These are phyloP conservation scores for Geosiphon pyriformis DNA, from an alignment of 192 early-diverging fungal genomes.

Conservation along the genomic window DNA sequence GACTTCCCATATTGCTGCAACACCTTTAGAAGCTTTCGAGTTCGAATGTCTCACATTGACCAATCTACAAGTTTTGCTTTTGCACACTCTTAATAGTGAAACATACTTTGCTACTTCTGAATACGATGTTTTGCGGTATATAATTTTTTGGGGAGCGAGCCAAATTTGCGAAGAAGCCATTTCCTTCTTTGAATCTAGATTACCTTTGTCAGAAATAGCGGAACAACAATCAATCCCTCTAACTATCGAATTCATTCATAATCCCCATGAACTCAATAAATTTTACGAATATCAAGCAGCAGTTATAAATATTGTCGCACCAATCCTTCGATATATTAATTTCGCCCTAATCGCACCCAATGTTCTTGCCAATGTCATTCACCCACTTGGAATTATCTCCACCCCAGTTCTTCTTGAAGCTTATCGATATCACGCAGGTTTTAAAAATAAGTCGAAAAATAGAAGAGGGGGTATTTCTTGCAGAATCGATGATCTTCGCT, in stretches of 20 bases:
- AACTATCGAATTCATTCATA: not conserved
- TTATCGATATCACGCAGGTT: not conserved
- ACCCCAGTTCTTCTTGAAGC: not conserved
- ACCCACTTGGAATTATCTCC: constrained; percentile 1
- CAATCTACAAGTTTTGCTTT: not conserved
- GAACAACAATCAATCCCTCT: not conserved
- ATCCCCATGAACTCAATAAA: not conserved
- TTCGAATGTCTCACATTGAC: not conserved
- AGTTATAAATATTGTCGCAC: not conserved
- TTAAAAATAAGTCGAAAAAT: not conserved
- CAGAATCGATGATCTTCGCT: not conserved
- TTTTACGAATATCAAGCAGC: not conserved
- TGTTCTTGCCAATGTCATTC: not conserved
- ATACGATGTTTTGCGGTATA: constrained; percentile 14
- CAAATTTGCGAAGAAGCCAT: not conserved
- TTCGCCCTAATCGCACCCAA: not conserved
- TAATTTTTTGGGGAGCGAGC: not conserved
- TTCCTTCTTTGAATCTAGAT: not conserved
- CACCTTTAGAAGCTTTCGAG: not conserved
- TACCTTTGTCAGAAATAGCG: not conserved
- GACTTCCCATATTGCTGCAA: not conserved
- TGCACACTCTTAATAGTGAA: not conserved
- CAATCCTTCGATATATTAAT: not conserved
- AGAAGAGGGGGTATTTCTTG: not conserved
- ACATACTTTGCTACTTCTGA: constrained; percentile 4